These are phyloP conservation scores for Rhododendron ovatum DNA, from an alignment of 148 eudicot genomes.

Conservation along the genomic window DNA sequence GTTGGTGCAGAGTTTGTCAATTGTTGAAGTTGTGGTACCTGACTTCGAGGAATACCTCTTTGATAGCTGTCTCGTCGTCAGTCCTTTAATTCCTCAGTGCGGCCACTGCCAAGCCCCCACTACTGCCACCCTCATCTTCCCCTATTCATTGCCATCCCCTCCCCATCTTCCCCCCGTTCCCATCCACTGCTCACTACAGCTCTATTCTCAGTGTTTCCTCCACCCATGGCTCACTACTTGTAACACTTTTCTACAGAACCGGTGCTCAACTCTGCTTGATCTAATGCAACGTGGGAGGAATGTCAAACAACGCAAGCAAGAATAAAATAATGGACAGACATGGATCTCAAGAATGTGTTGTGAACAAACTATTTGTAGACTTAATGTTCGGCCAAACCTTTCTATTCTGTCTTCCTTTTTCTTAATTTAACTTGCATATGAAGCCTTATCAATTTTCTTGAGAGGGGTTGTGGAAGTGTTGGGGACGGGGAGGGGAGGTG, in stretches of 20 bases:
- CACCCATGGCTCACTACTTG: neutral
- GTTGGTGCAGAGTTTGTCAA: neutral
- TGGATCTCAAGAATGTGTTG: neutral
- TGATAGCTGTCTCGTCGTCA: neutral
- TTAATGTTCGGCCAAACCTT: neutral
- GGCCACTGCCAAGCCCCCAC: neutral
- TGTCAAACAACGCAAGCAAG: neutral
- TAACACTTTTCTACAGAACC: neutral
- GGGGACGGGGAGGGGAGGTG: neutral
- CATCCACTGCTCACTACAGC: neutral
- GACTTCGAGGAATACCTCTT: neutral
- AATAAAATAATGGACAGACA: neutral
- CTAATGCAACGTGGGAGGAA: neutral
- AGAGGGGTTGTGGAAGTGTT: neutral
- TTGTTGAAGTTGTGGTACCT: neutral
- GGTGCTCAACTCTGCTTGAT: neutral
- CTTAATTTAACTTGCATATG: neutral
- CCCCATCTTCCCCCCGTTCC: neutral
- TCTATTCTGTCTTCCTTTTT: neutral
- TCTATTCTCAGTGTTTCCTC: neutral
- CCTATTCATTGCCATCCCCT: neutral
- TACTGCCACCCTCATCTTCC: neutral
- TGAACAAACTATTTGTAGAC: neutral
- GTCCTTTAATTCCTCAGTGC: neutral
- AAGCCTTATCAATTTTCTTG: neutral